phyloP scores from a whole-genome alignment of 441 rosid genomes.

The Pelargonium australe region DNA sequence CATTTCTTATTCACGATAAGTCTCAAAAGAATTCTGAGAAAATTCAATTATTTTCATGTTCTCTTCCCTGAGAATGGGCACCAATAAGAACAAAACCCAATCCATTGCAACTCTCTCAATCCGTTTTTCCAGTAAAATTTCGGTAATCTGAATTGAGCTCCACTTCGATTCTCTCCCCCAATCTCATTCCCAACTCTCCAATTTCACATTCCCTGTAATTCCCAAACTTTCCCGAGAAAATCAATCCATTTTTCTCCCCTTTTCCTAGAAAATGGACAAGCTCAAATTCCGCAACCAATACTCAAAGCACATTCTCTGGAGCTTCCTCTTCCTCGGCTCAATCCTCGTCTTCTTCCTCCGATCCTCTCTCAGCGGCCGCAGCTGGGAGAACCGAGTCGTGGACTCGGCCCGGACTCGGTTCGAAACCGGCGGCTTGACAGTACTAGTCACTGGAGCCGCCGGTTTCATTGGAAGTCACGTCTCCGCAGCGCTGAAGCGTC shows the following conservation, averaged over 20 bases:
- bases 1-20: no score
- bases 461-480: constrained; percentile 39
- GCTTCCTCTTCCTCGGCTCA: constrained; percentile 26
- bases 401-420: constrained; percentile 27
- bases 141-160: no score
- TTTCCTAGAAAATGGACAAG: constrained; percentile 21
- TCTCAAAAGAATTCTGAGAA: no score
- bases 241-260: not conserved
- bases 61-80: not conserved
- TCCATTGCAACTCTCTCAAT: no score
- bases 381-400: constrained; percentile 22
- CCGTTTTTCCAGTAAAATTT: no score
- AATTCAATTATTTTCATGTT: not conserved
- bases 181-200: no score
- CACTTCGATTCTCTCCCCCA: no score
- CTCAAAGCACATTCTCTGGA: constrained; percentile 27
- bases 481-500: constrained; percentile 22
- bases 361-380: constrained; percentile 18
- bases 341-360: constrained; percentile 29
- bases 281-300: constrained; percentile 20
- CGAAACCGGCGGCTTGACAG: constrained; percentile 17
- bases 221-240: constrained; percentile 7
- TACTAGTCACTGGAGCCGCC: constrained; percentile 36
- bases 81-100: no score
- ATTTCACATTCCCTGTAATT: no score